phyloP scores from a whole-genome alignment of 768 basidiomycete species.

The Atractiella rhizophila region DNA sequence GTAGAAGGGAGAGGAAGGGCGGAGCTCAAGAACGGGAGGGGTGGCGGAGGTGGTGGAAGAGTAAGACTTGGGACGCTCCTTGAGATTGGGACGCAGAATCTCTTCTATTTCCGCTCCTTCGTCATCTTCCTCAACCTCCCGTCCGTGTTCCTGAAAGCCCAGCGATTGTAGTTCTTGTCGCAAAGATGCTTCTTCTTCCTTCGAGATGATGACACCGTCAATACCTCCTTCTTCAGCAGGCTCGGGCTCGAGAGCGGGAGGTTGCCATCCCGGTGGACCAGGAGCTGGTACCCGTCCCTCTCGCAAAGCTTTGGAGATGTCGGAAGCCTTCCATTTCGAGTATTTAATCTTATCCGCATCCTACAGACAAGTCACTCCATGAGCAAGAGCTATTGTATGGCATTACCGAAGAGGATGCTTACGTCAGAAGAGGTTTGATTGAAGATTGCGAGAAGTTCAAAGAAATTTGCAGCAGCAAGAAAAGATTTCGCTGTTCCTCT shows the following conservation, averaged over 20 bases:
- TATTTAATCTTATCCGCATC: slow-evolving; percentile 71
- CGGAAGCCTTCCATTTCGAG: slow-evolving; percentile 90
- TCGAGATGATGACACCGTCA: slow-evolving; percentile 6
- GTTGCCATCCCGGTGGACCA: slow-evolving; percentile 38
- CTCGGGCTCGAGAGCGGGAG: slow-evolving; percentile 5
- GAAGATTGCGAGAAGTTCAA: slow-evolving; percentile 63
- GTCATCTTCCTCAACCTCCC: too few relatives aligned
- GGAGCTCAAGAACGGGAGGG: slow-evolving; percentile 7
- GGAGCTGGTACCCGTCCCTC: slow-evolving; percentile 64
- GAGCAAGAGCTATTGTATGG: background rate
- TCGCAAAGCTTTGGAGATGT: slow-evolving; percentile 80
- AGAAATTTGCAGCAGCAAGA: slow-evolving; percentile 76
- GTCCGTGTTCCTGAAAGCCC: background rate
- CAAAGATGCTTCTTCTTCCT: background rate
- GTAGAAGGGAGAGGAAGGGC: slow-evolving; percentile 1
- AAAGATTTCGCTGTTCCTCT: slow-evolving; percentile 86
- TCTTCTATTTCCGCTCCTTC: background rate
- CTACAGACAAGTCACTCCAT: slow-evolving; percentile 24
- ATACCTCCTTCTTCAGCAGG: slow-evolving; percentile 5
- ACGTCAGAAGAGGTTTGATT: slow-evolving; percentile 35
- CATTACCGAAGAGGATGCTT: slow-evolving; percentile 14
- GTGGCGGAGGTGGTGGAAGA: background rate
- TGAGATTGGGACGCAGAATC: background rate
- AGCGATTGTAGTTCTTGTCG: background rate
- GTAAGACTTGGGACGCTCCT: background rate